Evolutionary conservation across 768 basidiomycete species (phyloP).

Genomic region (Pilatotrama ljubarskyi): DNA sequence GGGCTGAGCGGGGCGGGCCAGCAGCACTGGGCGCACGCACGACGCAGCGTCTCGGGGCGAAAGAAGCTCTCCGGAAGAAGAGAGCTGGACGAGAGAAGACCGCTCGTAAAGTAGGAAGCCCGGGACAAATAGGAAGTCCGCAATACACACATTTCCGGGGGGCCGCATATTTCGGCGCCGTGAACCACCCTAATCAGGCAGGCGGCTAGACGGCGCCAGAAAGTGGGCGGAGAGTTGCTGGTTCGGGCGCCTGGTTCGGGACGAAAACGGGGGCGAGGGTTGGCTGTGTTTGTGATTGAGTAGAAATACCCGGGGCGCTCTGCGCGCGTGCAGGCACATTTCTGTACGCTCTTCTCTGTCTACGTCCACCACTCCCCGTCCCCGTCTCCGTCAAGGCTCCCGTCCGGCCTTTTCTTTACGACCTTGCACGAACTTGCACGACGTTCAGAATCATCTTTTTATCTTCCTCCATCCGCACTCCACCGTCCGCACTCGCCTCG

Average conservation of each 20-base stretch:
- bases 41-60: neutral
- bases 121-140: conserved; percentile 3
- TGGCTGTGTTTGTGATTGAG: conserved; percentile 24
- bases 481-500: conserved; percentile 32
- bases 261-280: conserved; percentile 15
- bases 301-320: conserved; percentile 26
- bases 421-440: conserved; percentile 63
- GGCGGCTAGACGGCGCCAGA: conserved; percentile 1
- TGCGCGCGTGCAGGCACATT: conserved; percentile 24
- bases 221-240: neutral
- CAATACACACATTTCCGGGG: neutral
- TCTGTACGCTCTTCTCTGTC: conserved; percentile 29
- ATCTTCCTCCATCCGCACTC: conserved; percentile 41
- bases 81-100: neutral
- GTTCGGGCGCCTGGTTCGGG: neutral
- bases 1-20: neutral
- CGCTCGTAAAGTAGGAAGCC: neutral
- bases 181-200: conserved; percentile 9
- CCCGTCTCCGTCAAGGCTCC: conserved; percentile 21
- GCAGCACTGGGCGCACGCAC: no score
- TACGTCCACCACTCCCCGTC: conserved; percentile 23
- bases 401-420: conserved; percentile 33
- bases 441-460: conserved; percentile 47
- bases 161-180: neutral
- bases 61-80: neutral